phyloP scores from a whole-genome alignment of 1,284 basidiomycete genomes.

The Moesziomyces aphidis region DNA sequence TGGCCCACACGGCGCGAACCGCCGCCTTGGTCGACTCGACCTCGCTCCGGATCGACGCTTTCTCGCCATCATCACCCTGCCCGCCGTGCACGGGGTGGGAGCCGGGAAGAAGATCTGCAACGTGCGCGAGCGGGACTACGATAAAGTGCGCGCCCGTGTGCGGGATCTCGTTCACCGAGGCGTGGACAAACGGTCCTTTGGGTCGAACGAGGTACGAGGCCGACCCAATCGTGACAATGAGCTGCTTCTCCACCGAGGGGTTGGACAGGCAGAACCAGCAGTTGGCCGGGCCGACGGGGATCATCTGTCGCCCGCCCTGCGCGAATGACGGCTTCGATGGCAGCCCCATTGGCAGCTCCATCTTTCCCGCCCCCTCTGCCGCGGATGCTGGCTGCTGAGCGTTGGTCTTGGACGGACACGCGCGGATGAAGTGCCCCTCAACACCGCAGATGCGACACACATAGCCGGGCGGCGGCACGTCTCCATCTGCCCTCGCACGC shows the following conservation, averaged over 20 bases:
- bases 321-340: conserved; percentile 27
- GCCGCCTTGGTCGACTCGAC: conserved; percentile 29
- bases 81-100: conserved; percentile 6
- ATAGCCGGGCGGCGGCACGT: conserved; percentile 50
- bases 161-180: conserved; percentile 34
- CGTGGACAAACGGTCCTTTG: conserved; percentile 56
- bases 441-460: conserved; percentile 50
- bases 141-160: conserved; percentile 59
- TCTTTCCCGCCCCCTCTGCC: not conserved
- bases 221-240: conserved; percentile 56
- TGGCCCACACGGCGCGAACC: conserved; percentile 32
- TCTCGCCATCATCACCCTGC: conserved; percentile 3
- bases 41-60: conserved; percentile 23
- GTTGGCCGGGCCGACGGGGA: conserved; percentile 59
- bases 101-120: conserved; percentile 18
- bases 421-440: conserved; percentile 49
- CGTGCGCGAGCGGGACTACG: conserved; percentile 58
- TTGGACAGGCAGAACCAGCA: conserved; percentile 68
- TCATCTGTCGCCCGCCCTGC: conserved; percentile 11
- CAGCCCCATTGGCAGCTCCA: conserved; percentile 22
- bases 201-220: conserved; percentile 63
- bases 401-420: conserved; percentile 33
- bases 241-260: conserved; percentile 55
- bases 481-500: conserved; percentile 10
- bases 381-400: not conserved